phyloP scores from a whole-genome alignment of 805 yeast genomes.

The Candida ulmi region DNA sequence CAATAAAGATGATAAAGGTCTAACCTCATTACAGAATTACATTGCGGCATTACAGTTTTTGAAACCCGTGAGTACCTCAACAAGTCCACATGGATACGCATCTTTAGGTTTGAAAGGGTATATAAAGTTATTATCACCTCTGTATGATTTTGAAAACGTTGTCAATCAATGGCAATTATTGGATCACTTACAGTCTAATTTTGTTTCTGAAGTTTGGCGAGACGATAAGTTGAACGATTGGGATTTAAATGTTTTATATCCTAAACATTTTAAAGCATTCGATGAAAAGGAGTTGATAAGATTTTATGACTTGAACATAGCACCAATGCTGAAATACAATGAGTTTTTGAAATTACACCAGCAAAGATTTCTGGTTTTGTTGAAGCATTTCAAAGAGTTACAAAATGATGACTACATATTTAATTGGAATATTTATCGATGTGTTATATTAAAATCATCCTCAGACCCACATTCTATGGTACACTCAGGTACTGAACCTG shows the following conservation, averaged over 20 bases:
- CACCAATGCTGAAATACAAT: slow-evolving; percentile 1
- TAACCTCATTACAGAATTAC: slow-evolving; percentile 9
- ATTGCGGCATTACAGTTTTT: slow-evolving; percentile 7
- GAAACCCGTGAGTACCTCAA: slow-evolving; percentile 3
- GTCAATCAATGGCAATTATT: slow-evolving; percentile 11
- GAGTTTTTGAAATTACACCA: not conserved
- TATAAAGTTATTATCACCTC: slow-evolving; percentile 3
- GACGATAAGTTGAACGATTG: not conserved
- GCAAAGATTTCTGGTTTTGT: not conserved
- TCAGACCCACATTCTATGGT: not conserved
- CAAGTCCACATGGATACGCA: slow-evolving; percentile 1
- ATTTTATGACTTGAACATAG: slow-evolving; percentile 5
- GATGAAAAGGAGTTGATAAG: slow-evolving; percentile 1
- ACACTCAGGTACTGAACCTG: too few species aligned
- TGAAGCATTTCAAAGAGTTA: not conserved
- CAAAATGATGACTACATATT: not conserved
- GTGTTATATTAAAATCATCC: slow-evolving; percentile 5
- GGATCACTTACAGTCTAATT: slow-evolving; percentile 3
- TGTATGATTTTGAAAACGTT: slow-evolving; percentile 3
- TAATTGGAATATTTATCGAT: slow-evolving; percentile 8
- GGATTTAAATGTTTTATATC: slow-evolving; percentile 5
- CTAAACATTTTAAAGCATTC: slow-evolving; percentile 3
- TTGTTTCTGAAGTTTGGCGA: slow-evolving; percentile 1
- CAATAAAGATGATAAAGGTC: slow-evolving; percentile 6
- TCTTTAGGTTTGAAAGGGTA: slow-evolving; percentile 7